Percentiles rank a stretch among this genome's conserved stretches.
Conservation (phyloP, 176 grass and related monocot genomes). For the Ensete glaucum region DNA sequence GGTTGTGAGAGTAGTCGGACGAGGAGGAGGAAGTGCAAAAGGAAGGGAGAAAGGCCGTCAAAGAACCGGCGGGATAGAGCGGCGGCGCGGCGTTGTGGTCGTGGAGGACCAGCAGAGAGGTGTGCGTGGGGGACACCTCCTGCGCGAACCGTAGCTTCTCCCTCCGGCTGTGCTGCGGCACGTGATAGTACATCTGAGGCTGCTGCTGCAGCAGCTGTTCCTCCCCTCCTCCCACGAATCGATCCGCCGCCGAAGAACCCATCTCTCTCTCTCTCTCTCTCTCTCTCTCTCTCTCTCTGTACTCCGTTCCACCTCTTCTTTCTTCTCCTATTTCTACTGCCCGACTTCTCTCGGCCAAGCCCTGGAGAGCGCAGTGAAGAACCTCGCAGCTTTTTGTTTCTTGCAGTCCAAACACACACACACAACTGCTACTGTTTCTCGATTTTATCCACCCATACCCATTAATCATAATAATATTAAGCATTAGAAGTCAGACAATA, state of each 20-base stretch:
- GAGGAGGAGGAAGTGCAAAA: background rate
- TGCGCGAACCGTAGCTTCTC: slow-evolving; percentile 87
- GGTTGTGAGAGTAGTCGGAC: background rate
- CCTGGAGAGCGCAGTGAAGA: slow-evolving; percentile 7
- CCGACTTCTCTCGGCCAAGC: background rate
- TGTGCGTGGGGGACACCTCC: slow-evolving; percentile 28
- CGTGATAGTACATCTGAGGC: slow-evolving; percentile 59
- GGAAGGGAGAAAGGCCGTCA: slow-evolving; percentile 15
- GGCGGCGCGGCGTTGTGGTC: slow-evolving; percentile 4
- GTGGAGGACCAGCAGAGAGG: slow-evolving; percentile 13
- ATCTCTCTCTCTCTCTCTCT: background rate
- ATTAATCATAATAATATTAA: too few relatives aligned
- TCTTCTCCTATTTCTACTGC: background rate
- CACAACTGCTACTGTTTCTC: background rate
- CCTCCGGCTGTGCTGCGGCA: slow-evolving; percentile 91
- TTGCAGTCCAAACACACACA: background rate
- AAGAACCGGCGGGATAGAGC: background rate
- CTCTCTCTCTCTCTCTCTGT: too few relatives aligned
- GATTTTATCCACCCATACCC: slow-evolving; percentile 17
- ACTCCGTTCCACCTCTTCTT: background rate
- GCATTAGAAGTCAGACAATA: too few relatives aligned
- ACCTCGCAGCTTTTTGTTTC: slow-evolving; percentile 20
- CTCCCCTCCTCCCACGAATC: slow-evolving; percentile 41
- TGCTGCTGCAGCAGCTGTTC: slow-evolving; percentile 56
- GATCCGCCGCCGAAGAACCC: slow-evolving; percentile 57